Evolutionary conservation across 148 eudicot genomes (phyloP).

Genomic region (Vaccinium macrocarpon): DNA sequence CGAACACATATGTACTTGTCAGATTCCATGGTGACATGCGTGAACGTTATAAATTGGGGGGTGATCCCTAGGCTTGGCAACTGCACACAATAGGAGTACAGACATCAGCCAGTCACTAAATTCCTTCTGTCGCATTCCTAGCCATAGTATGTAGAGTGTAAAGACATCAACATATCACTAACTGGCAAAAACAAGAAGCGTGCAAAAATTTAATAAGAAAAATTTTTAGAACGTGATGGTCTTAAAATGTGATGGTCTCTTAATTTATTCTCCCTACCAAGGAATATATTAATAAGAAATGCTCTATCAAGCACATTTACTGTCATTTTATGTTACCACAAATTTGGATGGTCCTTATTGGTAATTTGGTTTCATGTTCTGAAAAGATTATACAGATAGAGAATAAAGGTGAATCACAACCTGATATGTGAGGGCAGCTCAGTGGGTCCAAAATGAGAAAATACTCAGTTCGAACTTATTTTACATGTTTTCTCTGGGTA

Average conservation of each 20-base stretch:
- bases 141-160: background rate
- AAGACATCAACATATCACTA: background rate
- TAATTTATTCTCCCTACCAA: background rate
- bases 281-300: background rate
- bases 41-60: slow-evolving; percentile 89
- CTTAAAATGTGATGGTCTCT: no score
- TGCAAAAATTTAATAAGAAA: no score
- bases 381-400: background rate
- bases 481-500: background rate
- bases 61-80: slow-evolving; percentile 88
- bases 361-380: background rate
- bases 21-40: slow-evolving; percentile 98
- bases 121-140: background rate
- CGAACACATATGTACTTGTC: slow-evolving; percentile 95
- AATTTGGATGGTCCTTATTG: background rate
- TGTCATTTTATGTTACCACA: background rate
- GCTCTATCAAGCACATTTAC: background rate
- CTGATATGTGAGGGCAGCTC: background rate
- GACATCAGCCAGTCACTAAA: background rate
- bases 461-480: background rate
- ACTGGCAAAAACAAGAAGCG: slow-evolving; percentile 6
- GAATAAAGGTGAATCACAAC: background rate
- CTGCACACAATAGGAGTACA: slow-evolving; percentile 32
- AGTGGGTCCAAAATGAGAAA: background rate
- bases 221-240: no score